Conservation (phyloP, 345 rosid species). For the Hirschfeldia incana region DNA sequence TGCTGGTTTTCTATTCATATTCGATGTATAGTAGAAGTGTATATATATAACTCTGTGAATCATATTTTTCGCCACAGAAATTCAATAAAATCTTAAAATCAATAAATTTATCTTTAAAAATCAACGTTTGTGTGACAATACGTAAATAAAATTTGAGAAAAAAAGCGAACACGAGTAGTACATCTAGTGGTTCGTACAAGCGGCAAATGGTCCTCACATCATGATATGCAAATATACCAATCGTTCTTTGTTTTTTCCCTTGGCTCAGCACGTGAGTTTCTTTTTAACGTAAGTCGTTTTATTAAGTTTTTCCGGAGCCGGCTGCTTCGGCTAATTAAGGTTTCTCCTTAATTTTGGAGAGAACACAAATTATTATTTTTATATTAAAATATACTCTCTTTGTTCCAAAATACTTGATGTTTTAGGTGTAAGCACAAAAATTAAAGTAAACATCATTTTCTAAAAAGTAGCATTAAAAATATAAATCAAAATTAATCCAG, state of each 20-base stretch:
- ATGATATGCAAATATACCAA: conserved; percentile 4
- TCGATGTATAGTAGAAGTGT: neutral
- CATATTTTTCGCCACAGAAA: neutral
- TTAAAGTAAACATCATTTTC: too few species aligned
- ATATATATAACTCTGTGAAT: neutral
- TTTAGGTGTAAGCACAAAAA: too few species aligned
- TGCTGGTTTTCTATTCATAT: neutral
- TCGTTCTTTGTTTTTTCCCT: neutral
- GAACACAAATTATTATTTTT: too few species aligned
- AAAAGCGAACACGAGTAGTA: conserved; percentile 19
- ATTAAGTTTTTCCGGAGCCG: neutral
- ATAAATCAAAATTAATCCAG: too few species aligned
- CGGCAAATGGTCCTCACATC: conserved; percentile 20
- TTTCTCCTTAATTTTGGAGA: neutral
- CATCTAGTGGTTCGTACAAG: conserved; percentile 13
- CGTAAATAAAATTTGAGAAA: neutral
- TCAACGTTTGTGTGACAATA: neutral
- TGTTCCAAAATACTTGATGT: too few species aligned
- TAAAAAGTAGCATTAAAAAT: too few species aligned
- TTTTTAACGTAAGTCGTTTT: neutral
- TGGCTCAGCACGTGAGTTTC: conserved; percentile 12
- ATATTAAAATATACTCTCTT: too few species aligned
- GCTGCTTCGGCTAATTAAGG: neutral
- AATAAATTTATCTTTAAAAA: neutral
- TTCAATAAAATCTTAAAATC: neutral